Evolutionary conservation across 2,329 filamentous ascomycete species (phyloP), one percentile per base, ranked within the genome.

Genomic region (Rutstroemia sp.): DNA sequence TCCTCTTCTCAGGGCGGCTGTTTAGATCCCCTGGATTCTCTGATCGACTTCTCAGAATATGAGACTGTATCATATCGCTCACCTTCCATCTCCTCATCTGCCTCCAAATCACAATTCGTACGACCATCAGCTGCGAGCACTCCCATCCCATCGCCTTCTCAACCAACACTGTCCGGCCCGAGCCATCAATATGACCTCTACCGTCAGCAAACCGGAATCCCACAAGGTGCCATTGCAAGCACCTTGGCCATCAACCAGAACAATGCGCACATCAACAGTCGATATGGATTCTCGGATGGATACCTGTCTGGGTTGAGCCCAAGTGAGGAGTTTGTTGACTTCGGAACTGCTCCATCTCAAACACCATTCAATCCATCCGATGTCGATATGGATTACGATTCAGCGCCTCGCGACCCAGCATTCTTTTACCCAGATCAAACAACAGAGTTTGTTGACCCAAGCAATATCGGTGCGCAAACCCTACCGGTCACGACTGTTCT

Each of bases 161-260:
- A 86, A 60, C 79, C 79, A 62, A 74, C 79, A 19, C 82, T 92
- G 68, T 84, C 83, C 48, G 89, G 84, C 38, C 92, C 94, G 8
- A 96, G 90, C 72, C 92, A 96, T 75, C 89, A 95, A 73, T 97
- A 97, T 77, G 89, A 91, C 67, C 84, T 89, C 69, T 95, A 96
- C 76, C 89, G 90, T 75, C 94, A 99, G 71, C 92, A 96, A 76
- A 96, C 94, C 3, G 91, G 92, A 61, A 84, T 96, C 30, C 89
- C 94, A 0, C 86, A 89, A 1, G 91, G 91, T 60, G 92, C 90
- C 52, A 77, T 94, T 61, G 84, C 87, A 44, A 88, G 83, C 72
- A 88, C 92, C 12, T 81, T 94, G 68, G 87, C 88, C 38, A 81
- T 94, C 65, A 91, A 88, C 71, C 79, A 87, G 68, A 74, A 73